Conservation (phyloP, 208 protist genomes). For the Crithidia thermophila region DNA sequence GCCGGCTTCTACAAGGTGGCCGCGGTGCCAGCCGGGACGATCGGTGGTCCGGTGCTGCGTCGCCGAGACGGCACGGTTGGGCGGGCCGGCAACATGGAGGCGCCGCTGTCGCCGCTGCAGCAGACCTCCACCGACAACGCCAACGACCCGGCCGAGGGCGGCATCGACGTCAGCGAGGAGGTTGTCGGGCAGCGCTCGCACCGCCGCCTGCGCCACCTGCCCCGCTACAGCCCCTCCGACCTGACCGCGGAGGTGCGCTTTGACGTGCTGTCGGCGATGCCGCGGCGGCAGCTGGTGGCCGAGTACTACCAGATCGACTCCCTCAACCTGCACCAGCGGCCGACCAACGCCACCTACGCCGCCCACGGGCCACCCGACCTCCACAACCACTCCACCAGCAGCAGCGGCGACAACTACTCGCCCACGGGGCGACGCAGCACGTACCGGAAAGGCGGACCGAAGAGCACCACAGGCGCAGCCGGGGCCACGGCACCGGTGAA, state of each 20-base stretch:
- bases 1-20: slow-evolving; percentile 3
- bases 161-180: slow-evolving; percentile 14
- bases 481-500: slow-evolving; percentile 14
- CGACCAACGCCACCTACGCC: neutral
- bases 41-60: slow-evolving; percentile 17
- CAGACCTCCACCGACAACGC: neutral
- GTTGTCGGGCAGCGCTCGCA: slow-evolving; percentile 19
- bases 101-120: slow-evolving; percentile 1
- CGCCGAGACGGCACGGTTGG: slow-evolving; percentile 15
- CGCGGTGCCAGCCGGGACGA: neutral
- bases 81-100: slow-evolving; percentile 19
- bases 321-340: slow-evolving; percentile 28
- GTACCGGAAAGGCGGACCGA: neutral
- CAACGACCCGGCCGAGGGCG: neutral
- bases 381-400: neutral
- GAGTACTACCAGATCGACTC: slow-evolving; percentile 45
- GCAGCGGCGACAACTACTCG: neutral
- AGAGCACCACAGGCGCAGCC: neutral
- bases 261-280: slow-evolving; percentile 58
- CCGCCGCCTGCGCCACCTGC: slow-evolving; percentile 14
- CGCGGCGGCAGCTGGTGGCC: slow-evolving; percentile 55
- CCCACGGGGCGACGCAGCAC: neutral
- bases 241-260: slow-evolving; percentile 28
- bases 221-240: slow-evolving; percentile 24
- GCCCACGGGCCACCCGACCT: neutral